Evolutionary conservation across 257 asterid species (phyloP).

Genomic region (Verbascum thapsus): DNA sequence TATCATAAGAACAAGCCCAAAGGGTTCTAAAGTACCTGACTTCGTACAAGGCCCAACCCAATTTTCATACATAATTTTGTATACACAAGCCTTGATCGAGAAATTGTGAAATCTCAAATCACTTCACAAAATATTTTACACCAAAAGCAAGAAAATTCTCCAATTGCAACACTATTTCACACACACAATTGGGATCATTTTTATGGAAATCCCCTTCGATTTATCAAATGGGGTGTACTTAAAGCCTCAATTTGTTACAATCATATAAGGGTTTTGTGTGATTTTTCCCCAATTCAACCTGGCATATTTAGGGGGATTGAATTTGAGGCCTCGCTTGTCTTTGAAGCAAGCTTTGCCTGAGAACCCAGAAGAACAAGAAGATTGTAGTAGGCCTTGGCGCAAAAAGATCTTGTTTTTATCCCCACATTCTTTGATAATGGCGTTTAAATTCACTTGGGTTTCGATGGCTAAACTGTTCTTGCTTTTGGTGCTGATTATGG

Average conservation of each 20-base stretch:
- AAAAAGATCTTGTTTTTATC: slow-evolving; percentile 56
- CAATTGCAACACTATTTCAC: too few relatives aligned
- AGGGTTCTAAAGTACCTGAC: too few relatives aligned
- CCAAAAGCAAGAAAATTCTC: too few relatives aligned
- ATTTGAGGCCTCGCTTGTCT: slow-evolving; percentile 86
- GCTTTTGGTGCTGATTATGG: slow-evolving; percentile 59
- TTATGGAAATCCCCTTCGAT: too few relatives aligned
- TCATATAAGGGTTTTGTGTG: background rate
- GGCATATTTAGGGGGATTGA: slow-evolving; percentile 82
- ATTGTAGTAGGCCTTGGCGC: slow-evolving; percentile 76
- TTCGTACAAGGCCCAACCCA: too few relatives aligned
- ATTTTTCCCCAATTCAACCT: slow-evolving; percentile 46
- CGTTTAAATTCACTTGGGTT: slow-evolving; percentile 66
- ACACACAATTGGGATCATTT: too few relatives aligned
- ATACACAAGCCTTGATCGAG: too few relatives aligned
- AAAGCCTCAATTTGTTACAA: background rate
- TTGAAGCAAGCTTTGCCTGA: slow-evolving; percentile 70
- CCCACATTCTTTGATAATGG: slow-evolving; percentile 53
- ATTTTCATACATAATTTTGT: too few relatives aligned
- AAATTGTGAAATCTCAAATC: too few relatives aligned
- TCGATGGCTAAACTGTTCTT: slow-evolving; percentile 58
- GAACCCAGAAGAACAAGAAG: slow-evolving; percentile 57
- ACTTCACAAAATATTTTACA: too few relatives aligned
- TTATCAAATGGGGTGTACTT: background rate
- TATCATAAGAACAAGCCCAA: too few relatives aligned